phyloP scores from a whole-genome alignment of 2,329 filamentous ascomycete genomes.

The Aspergillus glaucus region DNA sequence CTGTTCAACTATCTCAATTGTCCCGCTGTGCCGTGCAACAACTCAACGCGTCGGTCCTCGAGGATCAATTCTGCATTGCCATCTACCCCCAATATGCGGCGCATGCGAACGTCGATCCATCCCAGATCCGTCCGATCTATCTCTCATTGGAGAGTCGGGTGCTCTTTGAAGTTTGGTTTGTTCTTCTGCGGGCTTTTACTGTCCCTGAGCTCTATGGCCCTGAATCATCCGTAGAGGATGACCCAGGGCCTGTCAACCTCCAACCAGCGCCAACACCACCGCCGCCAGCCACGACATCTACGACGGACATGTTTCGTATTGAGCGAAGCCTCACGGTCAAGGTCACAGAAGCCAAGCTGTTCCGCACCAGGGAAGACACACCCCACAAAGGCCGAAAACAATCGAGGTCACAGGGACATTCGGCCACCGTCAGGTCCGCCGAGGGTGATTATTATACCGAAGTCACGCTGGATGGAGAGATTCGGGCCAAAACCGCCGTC shows the following conservation, averaged over 20 bases:
- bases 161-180: constrained; percentile 97
- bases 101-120: constrained; percentile 59
- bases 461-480: constrained; percentile 43
- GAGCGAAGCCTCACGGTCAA: constrained; percentile 55
- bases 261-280: constrained; percentile 6
- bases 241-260: constrained; percentile 33
- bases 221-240: constrained; percentile 38
- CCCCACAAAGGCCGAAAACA: constrained; percentile 27
- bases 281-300: constrained; percentile 27
- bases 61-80: constrained; percentile 88
- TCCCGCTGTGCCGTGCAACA: constrained; percentile 86
- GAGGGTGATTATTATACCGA: constrained; percentile 44
- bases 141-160: constrained; percentile 79
- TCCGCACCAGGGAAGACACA: constrained; percentile 27
- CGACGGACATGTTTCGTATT: constrained; percentile 59
- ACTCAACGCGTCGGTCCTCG: constrained; percentile 80
- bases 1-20: constrained; percentile 81
- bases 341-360: constrained; percentile 57
- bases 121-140: constrained; percentile 80
- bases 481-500: constrained; percentile 44
- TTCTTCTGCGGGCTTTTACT: constrained; percentile 82
- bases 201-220: constrained; percentile 82
- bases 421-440: constrained; percentile 18
- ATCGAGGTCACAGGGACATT: constrained; percentile 23
- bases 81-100: constrained; percentile 91